These are phyloP conservation scores for Speleostelium caveatum DNA, from an alignment of 78 protist genomes.

Conservation along the genomic window DNA sequence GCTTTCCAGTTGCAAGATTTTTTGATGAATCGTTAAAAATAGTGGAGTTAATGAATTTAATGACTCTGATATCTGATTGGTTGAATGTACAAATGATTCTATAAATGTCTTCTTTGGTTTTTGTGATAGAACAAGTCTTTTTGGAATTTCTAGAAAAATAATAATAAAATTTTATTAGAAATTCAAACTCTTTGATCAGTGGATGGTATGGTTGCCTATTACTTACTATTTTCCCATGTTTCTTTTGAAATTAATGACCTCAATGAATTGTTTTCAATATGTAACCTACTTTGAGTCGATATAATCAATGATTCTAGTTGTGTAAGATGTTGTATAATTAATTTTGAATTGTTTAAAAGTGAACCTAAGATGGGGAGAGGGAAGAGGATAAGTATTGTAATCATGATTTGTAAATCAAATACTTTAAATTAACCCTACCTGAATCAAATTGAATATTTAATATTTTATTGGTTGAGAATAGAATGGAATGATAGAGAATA, in stretches of 20 bases:
- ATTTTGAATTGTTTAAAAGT: not conserved
- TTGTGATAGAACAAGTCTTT: conserved; percentile 7
- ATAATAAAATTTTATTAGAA: not conserved
- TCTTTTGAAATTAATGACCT: conserved; percentile 28
- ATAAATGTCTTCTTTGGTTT: conserved; percentile 36
- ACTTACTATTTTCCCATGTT: conserved; percentile 38
- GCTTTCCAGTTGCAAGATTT: not conserved
- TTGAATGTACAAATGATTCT: conserved; percentile 14
- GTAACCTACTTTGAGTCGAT: too few relatives aligned
- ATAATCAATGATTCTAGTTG: not conserved
- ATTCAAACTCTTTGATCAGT: not conserved
- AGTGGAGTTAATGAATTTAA: not conserved
- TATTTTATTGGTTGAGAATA: too few relatives aligned
- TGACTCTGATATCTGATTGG: conserved; percentile 21
- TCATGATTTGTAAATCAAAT: too few relatives aligned
- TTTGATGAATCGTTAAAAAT: not conserved
- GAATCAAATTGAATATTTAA: too few relatives aligned
- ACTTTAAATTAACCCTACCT: too few relatives aligned
- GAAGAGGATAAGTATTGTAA: not conserved
- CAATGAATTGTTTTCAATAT: conserved; percentile 9
- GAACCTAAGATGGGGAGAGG: not conserved
- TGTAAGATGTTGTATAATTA: too few relatives aligned
- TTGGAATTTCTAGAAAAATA: conserved; percentile 10
- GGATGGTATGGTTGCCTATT: not conserved
- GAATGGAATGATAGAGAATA: not conserved